phyloP scores from a whole-genome alignment of 1,139 yeast species.

The Blastobotrys apis region DNA sequence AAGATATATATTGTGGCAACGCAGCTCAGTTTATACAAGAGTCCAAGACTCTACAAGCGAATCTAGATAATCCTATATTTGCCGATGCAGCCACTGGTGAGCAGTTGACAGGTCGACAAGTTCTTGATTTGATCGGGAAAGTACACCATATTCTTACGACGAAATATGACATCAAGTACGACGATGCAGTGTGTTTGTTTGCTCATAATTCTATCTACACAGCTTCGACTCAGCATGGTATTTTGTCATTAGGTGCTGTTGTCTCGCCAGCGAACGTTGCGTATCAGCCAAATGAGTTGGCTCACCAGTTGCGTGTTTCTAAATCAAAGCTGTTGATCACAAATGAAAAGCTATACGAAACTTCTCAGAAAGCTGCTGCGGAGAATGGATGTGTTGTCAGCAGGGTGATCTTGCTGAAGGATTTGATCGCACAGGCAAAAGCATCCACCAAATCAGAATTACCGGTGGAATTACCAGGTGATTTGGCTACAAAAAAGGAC shows the following conservation, averaged over 20 bases:
- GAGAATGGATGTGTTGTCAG: background rate
- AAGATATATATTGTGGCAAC: conserved; percentile 23
- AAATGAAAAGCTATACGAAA: conserved; percentile 19
- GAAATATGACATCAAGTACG: conserved; percentile 24
- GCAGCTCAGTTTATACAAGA: conserved; percentile 24
- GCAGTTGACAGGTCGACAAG: conserved; percentile 24
- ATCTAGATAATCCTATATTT: conserved; percentile 19
- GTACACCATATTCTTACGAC: conserved; percentile 25
- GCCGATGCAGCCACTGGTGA: conserved; percentile 30
- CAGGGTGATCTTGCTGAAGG: background rate
- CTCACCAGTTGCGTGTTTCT: conserved; percentile 34
- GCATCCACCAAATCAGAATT: background rate
- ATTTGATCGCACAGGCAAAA: background rate
- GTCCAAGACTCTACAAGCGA: conserved; percentile 16
- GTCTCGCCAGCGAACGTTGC: conserved; percentile 38
- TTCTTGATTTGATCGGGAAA: conserved; percentile 21
- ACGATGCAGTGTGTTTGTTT: conserved; percentile 35
- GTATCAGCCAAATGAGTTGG: conserved; percentile 35
- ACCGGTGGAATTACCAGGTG: conserved; percentile 17
- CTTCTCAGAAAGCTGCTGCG: conserved; percentile 31
- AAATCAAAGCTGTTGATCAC: conserved; percentile 31
- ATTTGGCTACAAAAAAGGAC: conserved; percentile 21
- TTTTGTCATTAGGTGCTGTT: conserved; percentile 34
- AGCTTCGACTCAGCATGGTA: conserved; percentile 32
- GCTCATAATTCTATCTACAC: conserved; percentile 31